These are phyloP conservation scores for Sutorius australiensis DNA, from an alignment of 768 basidiomycete species.

Conservation along the genomic window DNA sequence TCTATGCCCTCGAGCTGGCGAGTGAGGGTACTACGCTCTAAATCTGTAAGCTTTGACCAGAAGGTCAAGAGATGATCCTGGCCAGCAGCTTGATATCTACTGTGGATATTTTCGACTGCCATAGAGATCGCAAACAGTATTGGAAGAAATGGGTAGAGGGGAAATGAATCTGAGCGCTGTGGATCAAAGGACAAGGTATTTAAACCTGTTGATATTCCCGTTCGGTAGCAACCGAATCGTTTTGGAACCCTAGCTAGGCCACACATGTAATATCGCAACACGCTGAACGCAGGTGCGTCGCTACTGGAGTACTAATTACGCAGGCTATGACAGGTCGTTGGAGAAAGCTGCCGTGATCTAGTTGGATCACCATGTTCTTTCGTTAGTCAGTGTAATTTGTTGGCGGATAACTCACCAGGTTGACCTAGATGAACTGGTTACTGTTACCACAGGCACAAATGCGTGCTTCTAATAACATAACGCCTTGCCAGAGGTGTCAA, in stretches of 20 bases:
- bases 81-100: conserved; percentile 71
- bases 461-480: too few species aligned
- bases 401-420: background rate
- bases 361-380: background rate
- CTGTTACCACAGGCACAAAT: too few species aligned
- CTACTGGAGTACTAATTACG: background rate
- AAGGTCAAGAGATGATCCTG: conserved; percentile 91
- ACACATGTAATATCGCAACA: conserved; percentile 7
- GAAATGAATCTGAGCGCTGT: background rate
- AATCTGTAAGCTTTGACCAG: conserved; percentile 66
- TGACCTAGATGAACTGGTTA: too few species aligned
- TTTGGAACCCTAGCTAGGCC: background rate
- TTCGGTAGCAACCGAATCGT: conserved; percentile 21
- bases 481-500: too few species aligned
- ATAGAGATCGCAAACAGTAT: conserved; percentile 30
- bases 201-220: conserved; percentile 4
- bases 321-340: background rate
- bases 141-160: background rate
- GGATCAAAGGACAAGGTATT: conserved; percentile 4
- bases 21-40: conserved; percentile 60
- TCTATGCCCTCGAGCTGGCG: conserved; percentile 77
- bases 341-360: background rate
- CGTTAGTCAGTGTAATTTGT: background rate
- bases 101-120: conserved; percentile 53
- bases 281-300: background rate